Evolutionary conservation across 1,284 basidiomycete species (phyloP), one percentile per base, ranked within the genome.

Genomic region (Leccinum angustisporum): DNA sequence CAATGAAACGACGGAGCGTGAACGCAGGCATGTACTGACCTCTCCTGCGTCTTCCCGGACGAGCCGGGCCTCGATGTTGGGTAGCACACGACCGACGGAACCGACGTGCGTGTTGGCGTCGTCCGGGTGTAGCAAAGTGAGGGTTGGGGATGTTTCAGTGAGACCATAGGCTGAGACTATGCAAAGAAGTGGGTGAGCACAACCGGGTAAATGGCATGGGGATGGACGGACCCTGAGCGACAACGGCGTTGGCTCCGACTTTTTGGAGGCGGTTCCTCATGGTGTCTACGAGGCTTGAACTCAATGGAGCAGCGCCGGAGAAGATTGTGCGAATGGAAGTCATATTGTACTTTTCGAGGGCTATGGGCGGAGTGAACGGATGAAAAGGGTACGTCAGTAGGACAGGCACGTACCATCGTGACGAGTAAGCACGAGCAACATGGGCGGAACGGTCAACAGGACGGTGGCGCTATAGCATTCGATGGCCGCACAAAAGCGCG

Each of bases 301-400:
- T 86, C 6, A 95, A 80, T 1, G 94, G 94, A 2, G 95, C 95
- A 0, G 94, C 95, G 5, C 92, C 94, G 1, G 86, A 91, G 66
- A 87, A 81, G 55, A 95, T 68, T 6, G 83, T 75, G 27, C 79
- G 75, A 13, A 97, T 72, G 1, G 83, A 83, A 4, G 80, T 83
- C 56, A 95, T 64, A 68, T 95, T 82, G 73, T 90, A 90, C 72
- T 90, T 83, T 54, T 85, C 81, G 1, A 91, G 81, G n/a, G 83
- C 86, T 80, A 76, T 73, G 53, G 11, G 40, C 0, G 31, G 11
- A 34, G 11, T 33, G 25, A 30, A n/a, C 5, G 10, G 16, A 18
- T 25, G 53, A 21, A 34, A 5, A 40, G 0, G 33, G 2, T 4
- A 40, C 48, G 53, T 51, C 21, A 8, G 40, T 10, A 34, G 27